Evolutionary conservation across 441 rosid species (phyloP), one percentile per base, ranked within the genome.

Genomic region (Jatropha podagrica): DNA sequence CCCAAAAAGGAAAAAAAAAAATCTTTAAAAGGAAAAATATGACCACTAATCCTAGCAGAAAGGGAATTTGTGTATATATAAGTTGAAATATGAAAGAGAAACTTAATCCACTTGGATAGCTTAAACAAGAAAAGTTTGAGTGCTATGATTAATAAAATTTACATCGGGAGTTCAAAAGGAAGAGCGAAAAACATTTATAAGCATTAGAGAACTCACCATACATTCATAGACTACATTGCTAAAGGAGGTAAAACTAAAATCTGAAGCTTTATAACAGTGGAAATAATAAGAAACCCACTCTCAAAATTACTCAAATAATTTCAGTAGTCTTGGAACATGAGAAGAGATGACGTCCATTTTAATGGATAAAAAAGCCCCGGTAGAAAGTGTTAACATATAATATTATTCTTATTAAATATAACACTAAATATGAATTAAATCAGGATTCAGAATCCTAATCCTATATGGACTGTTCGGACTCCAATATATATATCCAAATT

Each of bases 181-280:
- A 59, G 2, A 27, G 14, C 59, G 10, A 9, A 70, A 4, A 48
- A 38, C 17, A 6, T 6, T 37, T 55, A 60, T 13, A 42, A 82
- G 11, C 38, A 44, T 56, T 27, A 40, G 66, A 72, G 64, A 74
- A 82, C 88, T 87, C 77, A 88, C 88, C 83, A 73, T 78, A 81
- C 84, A 80, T 56, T 75, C 17, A 78, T 74, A 74, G 72, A 71
- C 79, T 66, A 87, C 90, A 88, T 83, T 82, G 81, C 83, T 82
- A 77, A 74, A 70, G 68, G 58, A 80, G 78, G 69, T 65, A 62
- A 68, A 52, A 68, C 63, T 63, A 75, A 73, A 83, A 59, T 68
- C 74, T 73, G 44, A 12, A 62, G 68, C 77, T 78, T 79, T 72
- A 60, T 40, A 76, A 72, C 67, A 18, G 73, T 68, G 23, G 38